Evolutionary conservation across 192 early-diverging fungal species (phyloP).

Genomic region (Coemansia sp.): DNA sequence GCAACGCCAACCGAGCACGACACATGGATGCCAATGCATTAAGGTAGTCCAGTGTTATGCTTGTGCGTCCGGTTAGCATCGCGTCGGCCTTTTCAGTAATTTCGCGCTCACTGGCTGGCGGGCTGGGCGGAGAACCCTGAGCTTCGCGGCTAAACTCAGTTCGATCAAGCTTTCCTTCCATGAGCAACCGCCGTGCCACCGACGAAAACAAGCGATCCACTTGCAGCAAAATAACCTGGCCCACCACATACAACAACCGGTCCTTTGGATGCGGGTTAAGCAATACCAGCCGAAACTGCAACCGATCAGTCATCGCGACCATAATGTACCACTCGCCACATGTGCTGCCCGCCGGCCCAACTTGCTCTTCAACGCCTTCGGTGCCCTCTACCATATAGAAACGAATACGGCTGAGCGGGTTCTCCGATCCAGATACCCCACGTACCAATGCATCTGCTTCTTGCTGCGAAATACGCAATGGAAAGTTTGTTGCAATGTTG

Average conservation of each 20-base stretch:
- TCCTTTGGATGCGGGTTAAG: conserved; percentile 34
- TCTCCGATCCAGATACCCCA: conserved; percentile 30
- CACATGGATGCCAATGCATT: conserved; percentile 48
- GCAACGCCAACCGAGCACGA: conserved; percentile 48
- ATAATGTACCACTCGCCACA: conserved; percentile 50
- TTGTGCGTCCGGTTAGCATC: conserved; percentile 48
- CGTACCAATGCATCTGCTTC: conserved; percentile 45
- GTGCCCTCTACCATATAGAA: conserved; percentile 54
- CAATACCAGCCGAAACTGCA: conserved; percentile 48
- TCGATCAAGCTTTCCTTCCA: conserved; percentile 18
- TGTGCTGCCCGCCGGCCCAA: conserved; percentile 6
- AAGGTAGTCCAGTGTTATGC: conserved; percentile 50
- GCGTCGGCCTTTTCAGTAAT: conserved; percentile 37
- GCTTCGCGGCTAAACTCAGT: conserved; percentile 3
- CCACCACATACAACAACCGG: conserved; percentile 33
- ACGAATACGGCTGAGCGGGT: conserved; percentile 33
- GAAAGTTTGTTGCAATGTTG: conserved; percentile 29
- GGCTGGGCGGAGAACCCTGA: background rate
- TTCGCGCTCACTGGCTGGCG: conserved; percentile 16
- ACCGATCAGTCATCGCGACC: conserved; percentile 51
- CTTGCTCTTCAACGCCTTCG: conserved; percentile 43
- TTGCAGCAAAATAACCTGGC: conserved; percentile 45
- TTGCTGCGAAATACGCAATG: conserved; percentile 43
- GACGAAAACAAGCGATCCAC: conserved; percentile 52
- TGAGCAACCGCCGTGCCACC: conserved; percentile 37